Base-by-base conservation (phyloP, 352 stramenopile genomes). In the Phytophthora cajani region DNA sequence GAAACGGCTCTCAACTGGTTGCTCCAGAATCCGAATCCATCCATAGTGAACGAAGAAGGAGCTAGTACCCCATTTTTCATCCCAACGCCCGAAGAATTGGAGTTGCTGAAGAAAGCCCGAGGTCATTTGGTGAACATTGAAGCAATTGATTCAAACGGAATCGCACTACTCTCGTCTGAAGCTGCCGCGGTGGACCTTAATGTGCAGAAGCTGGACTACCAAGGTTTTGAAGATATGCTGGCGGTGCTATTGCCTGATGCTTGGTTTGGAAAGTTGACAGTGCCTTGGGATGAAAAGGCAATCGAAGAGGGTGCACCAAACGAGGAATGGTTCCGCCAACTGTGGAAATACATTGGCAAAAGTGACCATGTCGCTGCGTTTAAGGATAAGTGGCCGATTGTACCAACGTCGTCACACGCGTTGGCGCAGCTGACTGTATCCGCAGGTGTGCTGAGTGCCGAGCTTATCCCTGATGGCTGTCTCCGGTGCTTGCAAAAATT, bases 381-480 rank as follows among this genome's bases (percentile, higher is more conserved):
- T 30, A 80, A 87, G 57, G 83, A 84, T 59, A 87, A 85, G 54
- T 93, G 85, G 85, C 85, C 85, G 46, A 81, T 93, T 64, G 72
- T 91, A 21, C 85, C 85, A 27, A 90, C 83, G 23, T 82, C 80
- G 44, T 79, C 72, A 53, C 71, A 74, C 6, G 61, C 68, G 33
- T 55, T 90, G 50, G 74, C 75, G 9, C 65, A 74, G 27, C 61
- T 93, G 30, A 89, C 72, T 64, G 56, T 60, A 44, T 66, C 61
- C 19, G 77, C 80, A 52, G 77, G 80, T 56, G 82, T 93, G 12
- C 49, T 93, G 23, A 85, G 74, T 54, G 64, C 73, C 3, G 85
- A 91, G 58, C 72, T 90, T 25, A 77, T 93, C 42, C 79, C 85
- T 33, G 57, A 72, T 16, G 70, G 71, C 9, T 82, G 80, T 17